Evolutionary conservation across 2,329 filamentous ascomycete genomes (phyloP), one percentile per base, ranked within the genome.

Genomic region (Aspergillus oerlinghausenensis): DNA sequence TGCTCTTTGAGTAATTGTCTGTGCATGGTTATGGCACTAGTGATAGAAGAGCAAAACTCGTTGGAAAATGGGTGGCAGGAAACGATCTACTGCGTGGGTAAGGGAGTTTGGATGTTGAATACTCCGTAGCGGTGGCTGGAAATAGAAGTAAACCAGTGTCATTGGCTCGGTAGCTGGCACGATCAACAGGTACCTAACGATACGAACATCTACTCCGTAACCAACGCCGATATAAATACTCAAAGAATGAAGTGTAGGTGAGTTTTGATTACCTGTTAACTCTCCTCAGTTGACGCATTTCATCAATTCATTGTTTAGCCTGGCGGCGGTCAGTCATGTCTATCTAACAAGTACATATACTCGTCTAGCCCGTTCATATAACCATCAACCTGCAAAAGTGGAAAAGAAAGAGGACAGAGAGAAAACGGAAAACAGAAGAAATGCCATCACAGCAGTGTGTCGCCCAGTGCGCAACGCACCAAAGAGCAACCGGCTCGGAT

Each of bases 401-500:
- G 14, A 8, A 17, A 32, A 38, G 3, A n/a, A 38, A 17, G 5
- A 38, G 17, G 14, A 38, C n/a, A 48, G 7, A 49, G 35, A 23
- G 14, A 11, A 47, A 47, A 6, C 0, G n/a, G 21, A 47, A 47
- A 47, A 2, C 7, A 21, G 40, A n/a, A n/a, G 21, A 47, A 47
- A 14, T n/a, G n/a, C 14, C 11, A 51, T 78, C 78, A 97, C 70
- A 97, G 78, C 67, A 97, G 77, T 51, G 90, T 95, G 79, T 99
- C 94, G 21, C 94, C 94, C 62, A 97, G 79, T 4, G 92, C 93
- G 71, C 93, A 97, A 57, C 94, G 82, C 51, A 97, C 91, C 65
- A 99, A 81, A 45, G 90, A 96, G 74, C 92, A 94, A 5, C 93
- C 94, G 2, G 93, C 91, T 52, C 93, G 79, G 56, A 97, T 88